A percentile compares a stretch with the other conserved stretches of the same genome.
Conservation (phyloP, 2,329 filamentous ascomycete species). For the Chalaropsis ovoidea region DNA sequence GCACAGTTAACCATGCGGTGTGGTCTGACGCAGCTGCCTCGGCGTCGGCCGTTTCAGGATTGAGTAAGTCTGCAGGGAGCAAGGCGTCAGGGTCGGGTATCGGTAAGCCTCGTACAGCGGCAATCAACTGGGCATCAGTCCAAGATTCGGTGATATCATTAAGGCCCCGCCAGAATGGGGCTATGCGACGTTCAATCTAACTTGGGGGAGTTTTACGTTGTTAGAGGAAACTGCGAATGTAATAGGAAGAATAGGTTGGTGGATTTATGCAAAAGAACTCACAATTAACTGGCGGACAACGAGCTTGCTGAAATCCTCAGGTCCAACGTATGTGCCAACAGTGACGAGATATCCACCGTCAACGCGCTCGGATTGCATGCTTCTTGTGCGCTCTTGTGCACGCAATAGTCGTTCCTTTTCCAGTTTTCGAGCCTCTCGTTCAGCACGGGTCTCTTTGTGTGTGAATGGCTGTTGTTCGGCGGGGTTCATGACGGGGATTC, state of each 20-base stretch:
- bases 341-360: constrained; percentile 94
- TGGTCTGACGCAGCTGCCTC: constrained; percentile 45
- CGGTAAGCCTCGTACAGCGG: constrained; percentile 71
- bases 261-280: constrained; percentile 29
- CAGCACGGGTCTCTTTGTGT: constrained; percentile 79
- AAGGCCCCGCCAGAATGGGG: constrained; percentile 90
- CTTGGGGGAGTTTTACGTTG: background rate
- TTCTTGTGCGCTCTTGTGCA: constrained; percentile 77
- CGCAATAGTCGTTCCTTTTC: constrained; percentile 70
- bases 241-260: constrained; percentile 23
- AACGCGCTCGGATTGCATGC: constrained; percentile 81
- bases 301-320: constrained; percentile 86
- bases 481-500: background rate
- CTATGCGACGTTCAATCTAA: constrained; percentile 83
- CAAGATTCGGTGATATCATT: constrained; percentile 81
- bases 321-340: constrained; percentile 81
- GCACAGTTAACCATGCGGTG: constrained; percentile 64
- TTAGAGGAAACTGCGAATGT: background rate
- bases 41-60: constrained; percentile 40
- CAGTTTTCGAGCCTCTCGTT: constrained; percentile 74
- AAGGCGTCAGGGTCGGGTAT: constrained; percentile 78
- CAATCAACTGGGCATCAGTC: constrained; percentile 92
- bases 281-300: constrained; percentile 87
- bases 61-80: constrained; percentile 51
- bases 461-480: constrained; percentile 40